phyloP scores from a whole-genome alignment of 768 basidiomycete genomes.

The Russula lepida region DNA sequence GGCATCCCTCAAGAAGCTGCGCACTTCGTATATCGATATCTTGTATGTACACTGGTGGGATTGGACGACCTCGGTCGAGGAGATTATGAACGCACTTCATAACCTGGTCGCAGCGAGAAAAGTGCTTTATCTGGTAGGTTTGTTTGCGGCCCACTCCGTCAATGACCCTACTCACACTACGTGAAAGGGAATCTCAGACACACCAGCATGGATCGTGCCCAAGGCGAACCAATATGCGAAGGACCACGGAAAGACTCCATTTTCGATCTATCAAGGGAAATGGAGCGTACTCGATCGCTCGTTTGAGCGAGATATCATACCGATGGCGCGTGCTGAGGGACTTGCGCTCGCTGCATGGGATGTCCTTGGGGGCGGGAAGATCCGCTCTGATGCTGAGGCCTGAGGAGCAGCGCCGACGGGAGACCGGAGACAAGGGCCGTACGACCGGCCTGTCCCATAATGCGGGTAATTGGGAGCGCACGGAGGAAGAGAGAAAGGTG shows the following conservation, averaged over 20 bases:
- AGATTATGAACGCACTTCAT: slow-evolving; percentile 27
- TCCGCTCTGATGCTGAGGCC: slow-evolving; percentile 35
- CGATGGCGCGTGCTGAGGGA: slow-evolving; percentile 28
- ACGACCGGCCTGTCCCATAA: not conserved
- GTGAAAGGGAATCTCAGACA: slow-evolving; percentile 21
- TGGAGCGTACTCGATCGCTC: slow-evolving; percentile 30
- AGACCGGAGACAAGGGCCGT: slow-evolving; percentile 32
- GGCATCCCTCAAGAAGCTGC: slow-evolving; percentile 40
- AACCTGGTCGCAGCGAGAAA: slow-evolving; percentile 37
- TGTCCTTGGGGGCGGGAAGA: slow-evolving; percentile 34
- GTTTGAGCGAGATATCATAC: slow-evolving; percentile 37
- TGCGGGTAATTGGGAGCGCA: slow-evolving; percentile 18
- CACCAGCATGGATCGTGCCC: slow-evolving; percentile 35
- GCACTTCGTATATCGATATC: slow-evolving; percentile 49
- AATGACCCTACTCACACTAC: not conserved
- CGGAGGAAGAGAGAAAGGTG: slow-evolving; percentile 15
- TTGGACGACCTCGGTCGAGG: slow-evolving; percentile 30
- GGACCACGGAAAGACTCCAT: slow-evolving; percentile 33
- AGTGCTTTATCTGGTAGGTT: slow-evolving; percentile 34
- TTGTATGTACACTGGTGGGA: slow-evolving; percentile 51
- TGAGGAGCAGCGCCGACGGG: slow-evolving; percentile 29
- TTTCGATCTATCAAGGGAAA: slow-evolving; percentile 36
- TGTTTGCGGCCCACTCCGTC: not conserved
- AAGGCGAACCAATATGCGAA: slow-evolving; percentile 33
- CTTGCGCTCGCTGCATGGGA: slow-evolving; percentile 38